Conservation (phyloP, 169 alveolate genomes). For the Eimeria maxima region DNA sequence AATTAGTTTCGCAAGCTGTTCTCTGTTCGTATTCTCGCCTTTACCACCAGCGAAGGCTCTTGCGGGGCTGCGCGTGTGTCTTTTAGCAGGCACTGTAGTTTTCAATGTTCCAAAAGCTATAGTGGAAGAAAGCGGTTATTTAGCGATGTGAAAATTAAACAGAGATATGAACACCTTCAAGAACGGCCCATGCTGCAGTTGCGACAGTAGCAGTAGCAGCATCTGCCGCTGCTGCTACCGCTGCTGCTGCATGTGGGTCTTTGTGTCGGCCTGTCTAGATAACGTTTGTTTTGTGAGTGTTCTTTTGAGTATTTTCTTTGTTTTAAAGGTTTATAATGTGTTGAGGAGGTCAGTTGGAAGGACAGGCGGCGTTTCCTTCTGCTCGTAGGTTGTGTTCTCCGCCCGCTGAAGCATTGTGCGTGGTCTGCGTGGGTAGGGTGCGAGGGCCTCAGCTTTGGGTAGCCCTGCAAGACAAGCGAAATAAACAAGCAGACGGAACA, state of each 20-base stretch:
- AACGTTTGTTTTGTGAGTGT: neutral
- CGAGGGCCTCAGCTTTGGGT: neutral
- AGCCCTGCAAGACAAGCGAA: neutral
- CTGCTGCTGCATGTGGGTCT: constrained; percentile 45
- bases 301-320: neutral
- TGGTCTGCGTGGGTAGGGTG: constrained; percentile 17
- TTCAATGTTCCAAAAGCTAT: neutral
- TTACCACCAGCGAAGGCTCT: neutral
- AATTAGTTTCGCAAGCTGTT: neutral
- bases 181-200: neutral
- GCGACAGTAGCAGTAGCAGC: neutral
- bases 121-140: neutral
- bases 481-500: neutral
- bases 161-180: neutral
- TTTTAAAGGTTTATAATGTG: constrained; percentile 26
- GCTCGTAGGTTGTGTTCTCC: constrained; percentile 35
- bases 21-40: neutral
- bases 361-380: constrained; percentile 31
- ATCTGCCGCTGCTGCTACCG: constrained; percentile 37
- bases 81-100: neutral
- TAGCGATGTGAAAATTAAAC: neutral
- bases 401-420: neutral
- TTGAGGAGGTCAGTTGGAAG: constrained; percentile 21
- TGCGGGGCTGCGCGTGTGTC: neutral
- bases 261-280: neutral